Percentiles rank a stretch among this genome's conserved stretches.
Conservation (phyloP, 768 basidiomycete genomes). For the Solioccasus polychromus region DNA sequence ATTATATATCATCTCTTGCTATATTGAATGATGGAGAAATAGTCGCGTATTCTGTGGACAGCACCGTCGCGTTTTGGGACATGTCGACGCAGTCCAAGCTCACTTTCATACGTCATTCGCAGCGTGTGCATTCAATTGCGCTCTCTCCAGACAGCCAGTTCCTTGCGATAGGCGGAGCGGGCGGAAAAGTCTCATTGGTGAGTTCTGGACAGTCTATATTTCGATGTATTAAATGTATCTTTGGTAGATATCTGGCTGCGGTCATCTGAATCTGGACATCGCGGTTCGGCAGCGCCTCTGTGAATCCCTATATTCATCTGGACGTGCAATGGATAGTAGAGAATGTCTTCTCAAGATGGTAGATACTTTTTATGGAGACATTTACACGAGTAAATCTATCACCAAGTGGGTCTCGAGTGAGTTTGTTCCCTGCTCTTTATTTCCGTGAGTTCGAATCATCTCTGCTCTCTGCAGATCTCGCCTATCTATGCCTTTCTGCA, state of each 20-base stretch:
- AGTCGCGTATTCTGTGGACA: not conserved
- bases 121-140: not conserved
- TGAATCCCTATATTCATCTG: not conserved
- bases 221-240: no score
- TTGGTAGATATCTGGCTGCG: slow-evolving; percentile 11
- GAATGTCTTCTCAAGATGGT: not conserved
- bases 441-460: not conserved
- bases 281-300: slow-evolving; percentile 1
- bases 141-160: not conserved
- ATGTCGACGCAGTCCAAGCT: not conserved
- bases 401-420: not conserved
- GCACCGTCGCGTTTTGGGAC: not conserved
- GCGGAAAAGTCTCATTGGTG: not conserved
- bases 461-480: not conserved
- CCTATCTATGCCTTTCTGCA: not conserved
- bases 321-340: not conserved
- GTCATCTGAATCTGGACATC: not conserved
- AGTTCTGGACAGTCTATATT: no score
- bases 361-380: not conserved
- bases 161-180: not conserved
- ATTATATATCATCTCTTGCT: no score
- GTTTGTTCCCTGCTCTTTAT: not conserved
- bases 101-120: not conserved
- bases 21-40: not conserved
- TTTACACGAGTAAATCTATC: not conserved